A percentile compares a stretch with the other conserved stretches of the same genome.
phyloP scores from a whole-genome alignment of 352 stramenopile species.

The Phytophthora litchii region DNA sequence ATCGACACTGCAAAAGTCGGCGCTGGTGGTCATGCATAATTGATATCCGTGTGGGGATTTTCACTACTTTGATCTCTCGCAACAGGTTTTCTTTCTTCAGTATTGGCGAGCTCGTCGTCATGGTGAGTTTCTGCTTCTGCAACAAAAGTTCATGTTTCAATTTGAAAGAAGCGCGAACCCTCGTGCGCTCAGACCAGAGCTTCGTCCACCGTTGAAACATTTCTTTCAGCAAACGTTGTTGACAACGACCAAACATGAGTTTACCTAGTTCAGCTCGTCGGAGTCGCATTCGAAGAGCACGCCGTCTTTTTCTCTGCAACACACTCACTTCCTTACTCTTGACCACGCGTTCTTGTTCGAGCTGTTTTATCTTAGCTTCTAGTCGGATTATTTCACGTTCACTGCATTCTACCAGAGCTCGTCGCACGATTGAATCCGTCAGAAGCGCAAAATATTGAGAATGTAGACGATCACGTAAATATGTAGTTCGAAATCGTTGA shows the following conservation, averaged over 20 bases:
- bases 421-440: constrained; percentile 59
- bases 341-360: constrained; percentile 47
- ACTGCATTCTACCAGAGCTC: constrained; percentile 50
- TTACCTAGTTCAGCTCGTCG: constrained; percentile 54
- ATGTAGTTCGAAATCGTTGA: constrained; percentile 67
- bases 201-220: constrained; percentile 69
- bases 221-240: constrained; percentile 42
- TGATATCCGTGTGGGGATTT: constrained; percentile 42
- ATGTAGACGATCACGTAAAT: constrained; percentile 64
- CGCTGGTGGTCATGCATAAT: constrained; percentile 69
- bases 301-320: constrained; percentile 55
- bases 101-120: constrained; percentile 21
- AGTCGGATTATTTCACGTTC: constrained; percentile 50
- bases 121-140: constrained; percentile 50
- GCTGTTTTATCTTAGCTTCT: constrained; percentile 33
- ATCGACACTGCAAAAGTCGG: constrained; percentile 52
- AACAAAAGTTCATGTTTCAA: constrained; percentile 68
- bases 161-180: constrained; percentile 67
- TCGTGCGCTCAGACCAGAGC: constrained; percentile 57
- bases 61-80: constrained; percentile 14
- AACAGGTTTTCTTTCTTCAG: constrained; percentile 25
- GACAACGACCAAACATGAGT: constrained; percentile 53
- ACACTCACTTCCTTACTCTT: constrained; percentile 61
- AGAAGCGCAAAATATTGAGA: constrained; percentile 61
- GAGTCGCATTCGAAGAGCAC: constrained; percentile 49